These are phyloP conservation scores for Clarkia xantiana DNA, from an alignment of 345 rosid genomes.

Conservation along the genomic window DNA sequence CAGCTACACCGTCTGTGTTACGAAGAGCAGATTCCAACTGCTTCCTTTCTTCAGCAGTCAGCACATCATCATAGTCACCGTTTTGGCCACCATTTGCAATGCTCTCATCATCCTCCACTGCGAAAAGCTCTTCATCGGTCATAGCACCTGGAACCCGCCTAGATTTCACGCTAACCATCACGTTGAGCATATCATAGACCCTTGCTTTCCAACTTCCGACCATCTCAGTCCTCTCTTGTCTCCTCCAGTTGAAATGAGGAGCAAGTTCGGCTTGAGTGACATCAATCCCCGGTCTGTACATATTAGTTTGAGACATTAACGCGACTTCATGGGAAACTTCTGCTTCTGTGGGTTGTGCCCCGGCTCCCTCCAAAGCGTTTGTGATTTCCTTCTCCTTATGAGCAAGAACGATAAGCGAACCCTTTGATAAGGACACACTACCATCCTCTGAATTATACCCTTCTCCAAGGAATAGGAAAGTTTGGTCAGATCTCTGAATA, in stretches of 20 bases:
- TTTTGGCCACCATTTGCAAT: slow-evolving; percentile 41
- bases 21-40: slow-evolving; percentile 73
- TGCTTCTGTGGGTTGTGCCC: slow-evolving; percentile 79
- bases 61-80: slow-evolving; percentile 59
- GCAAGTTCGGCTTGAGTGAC: slow-evolving; percentile 93
- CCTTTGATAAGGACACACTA: slow-evolving; percentile 43
- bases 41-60: slow-evolving; percentile 83
- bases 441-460: slow-evolving; percentile 72
- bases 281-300: slow-evolving; percentile 99
- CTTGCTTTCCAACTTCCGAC: slow-evolving; percentile 96
- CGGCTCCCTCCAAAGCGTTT: slow-evolving; percentile 96
- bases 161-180: slow-evolving; percentile 92
- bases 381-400: slow-evolving; percentile 94
- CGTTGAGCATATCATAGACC: slow-evolving; percentile 94
- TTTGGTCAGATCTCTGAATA: slow-evolving; percentile 87
- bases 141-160: slow-evolving; percentile 97
- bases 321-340: slow-evolving; percentile 92
- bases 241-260: slow-evolving; percentile 89
- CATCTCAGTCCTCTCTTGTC: slow-evolving; percentile 90
- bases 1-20: slow-evolving; percentile 46
- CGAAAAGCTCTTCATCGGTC: slow-evolving; percentile 95
- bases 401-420: slow-evolving; percentile 77
- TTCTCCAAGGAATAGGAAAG: slow-evolving; percentile 80
- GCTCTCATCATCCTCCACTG: slow-evolving; percentile 67
- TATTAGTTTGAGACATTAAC: slow-evolving; percentile 92